These are phyloP conservation scores for Pseudonectria foliicola DNA, from an alignment of 2,329 filamentous ascomycete genomes.

Conservation along the genomic window DNA sequence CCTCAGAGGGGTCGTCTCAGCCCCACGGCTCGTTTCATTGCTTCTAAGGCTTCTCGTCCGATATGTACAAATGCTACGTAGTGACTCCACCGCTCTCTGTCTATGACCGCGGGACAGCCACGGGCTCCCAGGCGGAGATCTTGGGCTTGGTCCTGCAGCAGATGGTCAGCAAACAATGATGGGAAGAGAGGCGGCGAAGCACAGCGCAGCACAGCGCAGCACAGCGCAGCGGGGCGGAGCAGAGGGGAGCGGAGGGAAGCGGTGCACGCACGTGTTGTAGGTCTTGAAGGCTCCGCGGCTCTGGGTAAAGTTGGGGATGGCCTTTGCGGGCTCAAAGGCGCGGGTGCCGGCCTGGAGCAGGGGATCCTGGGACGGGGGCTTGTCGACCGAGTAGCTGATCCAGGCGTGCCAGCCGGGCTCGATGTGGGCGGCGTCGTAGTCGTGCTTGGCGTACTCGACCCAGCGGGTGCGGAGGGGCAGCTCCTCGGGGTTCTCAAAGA, in stretches of 20 bases:
- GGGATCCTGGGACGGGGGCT: slow-evolving; percentile 71
- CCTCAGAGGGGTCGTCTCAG: slow-evolving; percentile 2
- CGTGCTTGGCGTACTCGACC: slow-evolving; percentile 91
- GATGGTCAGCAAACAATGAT: too few relatives aligned
- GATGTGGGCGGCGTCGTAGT: slow-evolving; percentile 76
- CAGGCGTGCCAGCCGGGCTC: slow-evolving; percentile 98
- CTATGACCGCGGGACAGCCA: slow-evolving; percentile 29
- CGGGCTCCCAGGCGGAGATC: slow-evolving; percentile 46
- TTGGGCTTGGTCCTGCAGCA: slow-evolving; percentile 49
- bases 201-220: too few relatives aligned
- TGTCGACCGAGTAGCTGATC: slow-evolving; percentile 91
- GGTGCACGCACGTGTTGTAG: slow-evolving; percentile 80
- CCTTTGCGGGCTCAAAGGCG: slow-evolving; percentile 65
- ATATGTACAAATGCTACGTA: slow-evolving; percentile 25
- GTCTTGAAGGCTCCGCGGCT: slow-evolving; percentile 79
- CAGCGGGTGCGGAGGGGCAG: slow-evolving; percentile 92
- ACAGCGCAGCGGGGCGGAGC: too few relatives aligned
- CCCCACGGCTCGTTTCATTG: slow-evolving; percentile 4
- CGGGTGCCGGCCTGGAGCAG: slow-evolving; percentile 60
- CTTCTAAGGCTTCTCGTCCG: slow-evolving; percentile 13
- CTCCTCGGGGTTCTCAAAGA: slow-evolving; percentile 92
- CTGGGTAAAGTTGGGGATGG: slow-evolving; percentile 68
- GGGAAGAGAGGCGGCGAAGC: too few relatives aligned
- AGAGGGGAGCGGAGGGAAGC: not conserved
- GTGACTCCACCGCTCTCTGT: slow-evolving; percentile 6